These are phyloP conservation scores for Aphanoascus verrucosus DNA, from an alignment of 2,329 filamentous ascomycete genomes.

Conservation along the genomic window DNA sequence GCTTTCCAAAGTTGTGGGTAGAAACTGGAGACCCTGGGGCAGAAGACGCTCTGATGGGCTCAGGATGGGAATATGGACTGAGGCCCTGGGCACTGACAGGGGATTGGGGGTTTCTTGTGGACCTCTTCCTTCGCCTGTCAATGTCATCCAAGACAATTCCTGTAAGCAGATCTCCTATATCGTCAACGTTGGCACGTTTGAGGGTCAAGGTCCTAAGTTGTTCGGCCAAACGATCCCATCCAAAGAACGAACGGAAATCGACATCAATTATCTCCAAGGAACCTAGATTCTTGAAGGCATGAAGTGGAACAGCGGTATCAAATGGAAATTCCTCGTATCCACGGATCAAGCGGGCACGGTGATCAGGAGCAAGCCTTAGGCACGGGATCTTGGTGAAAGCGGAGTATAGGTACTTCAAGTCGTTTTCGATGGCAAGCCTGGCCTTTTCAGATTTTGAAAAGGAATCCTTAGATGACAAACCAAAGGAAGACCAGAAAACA, in stretches of 20 bases:
- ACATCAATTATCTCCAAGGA: slow-evolving; percentile 89
- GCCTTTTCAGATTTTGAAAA: slow-evolving; percentile 78
- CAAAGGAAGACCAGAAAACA: slow-evolving; percentile 78
- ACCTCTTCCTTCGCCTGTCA: slow-evolving; percentile 78
- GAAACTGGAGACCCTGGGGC: slow-evolving; percentile 55
- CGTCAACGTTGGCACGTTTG: slow-evolving; percentile 77
- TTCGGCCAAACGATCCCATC: slow-evolving; percentile 89
- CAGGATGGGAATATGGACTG: slow-evolving; percentile 51
- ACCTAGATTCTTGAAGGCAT: slow-evolving; percentile 94
- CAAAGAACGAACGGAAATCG: slow-evolving; percentile 93
- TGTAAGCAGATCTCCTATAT: slow-evolving; percentile 79
- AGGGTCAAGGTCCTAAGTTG: slow-evolving; percentile 81
- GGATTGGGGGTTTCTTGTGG: slow-evolving; percentile 73
- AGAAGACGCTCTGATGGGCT: slow-evolving; percentile 57
- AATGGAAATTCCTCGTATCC: slow-evolving; percentile 98
- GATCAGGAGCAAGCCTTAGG: slow-evolving; percentile 80
- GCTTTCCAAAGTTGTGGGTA: slow-evolving; percentile 38
- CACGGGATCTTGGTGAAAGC: slow-evolving; percentile 98
- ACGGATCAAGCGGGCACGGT: slow-evolving; percentile 75
- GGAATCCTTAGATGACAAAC: slow-evolving; percentile 67
- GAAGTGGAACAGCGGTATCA: slow-evolving; percentile 90
- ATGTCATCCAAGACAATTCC: slow-evolving; percentile 94
- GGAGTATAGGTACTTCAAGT: slow-evolving; percentile 93
- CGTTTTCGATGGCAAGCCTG: slow-evolving; percentile 71
- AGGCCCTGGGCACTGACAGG: slow-evolving; percentile 58